Base-by-base conservation (phyloP, 371 early-diverging fungal genomes). In the Zychaea mexicana region DNA sequence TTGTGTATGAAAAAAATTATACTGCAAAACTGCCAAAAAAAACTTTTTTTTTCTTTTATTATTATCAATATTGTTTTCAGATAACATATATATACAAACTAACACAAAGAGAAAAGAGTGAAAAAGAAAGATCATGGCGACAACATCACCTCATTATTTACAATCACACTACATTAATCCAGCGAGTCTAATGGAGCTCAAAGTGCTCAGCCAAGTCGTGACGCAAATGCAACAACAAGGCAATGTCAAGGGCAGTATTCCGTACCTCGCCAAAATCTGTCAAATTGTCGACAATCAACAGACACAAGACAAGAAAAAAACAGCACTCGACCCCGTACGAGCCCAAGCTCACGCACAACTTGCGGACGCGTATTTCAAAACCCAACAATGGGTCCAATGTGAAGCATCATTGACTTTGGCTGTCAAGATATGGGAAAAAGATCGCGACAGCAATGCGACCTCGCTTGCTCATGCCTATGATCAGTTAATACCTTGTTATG, bases 191-290 rank as follows among this genome's bases (percentile, higher is more conserved):
- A 39, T 71, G 30, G 76, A 78, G 26, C 64, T 78, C 10, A 63
- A 75, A 60, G 71, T 73, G 0, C 62, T 77, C 9, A 57, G 62
- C 21, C 61, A 73, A 42, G 60, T 78, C 7, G 63, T 68, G 0
- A 30, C 38, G 22, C 52, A 69, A 22, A 49, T 67, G 13, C 74
- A 75, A 56, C 46, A 13, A 2, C 60, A 66, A 30, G 64, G 62
- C 17, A 64, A 76, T 47, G 65, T 72, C 26, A 42, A 57, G 31
- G 75, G 71, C 7, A 60, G 73, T 8, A 76, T 79, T 57, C 80
- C 80, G 10, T 79, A 76, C 53, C 33, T 76, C 10, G 74, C 80
- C n/a, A 79, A 79, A 36, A 73, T 79, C 13, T 74, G 67, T 4
- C 80, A 79, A 32, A 74, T 76, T 24, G 60, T 79, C 27, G 75